Evolutionary conservation across 2,329 filamentous ascomycete species (phyloP), one percentile per base, ranked within the genome.

Genomic region (Microcyclospora pomicola): DNA sequence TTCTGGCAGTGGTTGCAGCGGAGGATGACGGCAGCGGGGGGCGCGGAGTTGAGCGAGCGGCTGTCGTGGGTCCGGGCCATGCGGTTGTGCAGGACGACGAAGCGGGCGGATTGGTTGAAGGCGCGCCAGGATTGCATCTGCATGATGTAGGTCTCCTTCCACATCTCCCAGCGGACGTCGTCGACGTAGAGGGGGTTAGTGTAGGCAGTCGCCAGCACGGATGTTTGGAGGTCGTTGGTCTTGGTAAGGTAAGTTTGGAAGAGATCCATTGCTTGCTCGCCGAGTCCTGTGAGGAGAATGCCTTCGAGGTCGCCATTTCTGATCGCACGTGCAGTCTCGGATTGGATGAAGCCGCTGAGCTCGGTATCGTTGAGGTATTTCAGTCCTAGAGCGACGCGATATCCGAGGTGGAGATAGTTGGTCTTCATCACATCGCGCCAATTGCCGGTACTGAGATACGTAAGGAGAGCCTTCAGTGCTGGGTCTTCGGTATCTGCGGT

Each of bases 401-500:
- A 82, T 10, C 76, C 71, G 2, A 91, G 69, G 1, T 82, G 79
- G 2, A 92, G 68, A 19, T 82, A 80, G 14, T 71, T 66, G 53
- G 86, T 82, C 45, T 79, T 73, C 30, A 81, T 77, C 31, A 91
- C 80, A 31, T 72, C 71, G 13, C 72, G 65, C 84, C 84, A 91
- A 55, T 85, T 73, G 4, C 80, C 79, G 0, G 77, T 83, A 9
- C 79, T 77, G 43, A 91, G 82, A 47, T 83, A 77, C 2, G 78
- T 77, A 15, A 84, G 82, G 34, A 91, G 80, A 5, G 82, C 82
- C 39, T 82, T 78, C 15, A 91, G 70, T 53, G 87, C 88, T 0
- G 82, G 79, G 49, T 91, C 82, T 0, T 78, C 76, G 43, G 80
- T 68, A 48, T 77, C 72, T 43, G 73, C 72, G 15, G 71, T 69